Evolutionary conservation across 1,139 yeast species (phyloP).

Genomic region (Yamadazyma songkhlaensis): DNA sequence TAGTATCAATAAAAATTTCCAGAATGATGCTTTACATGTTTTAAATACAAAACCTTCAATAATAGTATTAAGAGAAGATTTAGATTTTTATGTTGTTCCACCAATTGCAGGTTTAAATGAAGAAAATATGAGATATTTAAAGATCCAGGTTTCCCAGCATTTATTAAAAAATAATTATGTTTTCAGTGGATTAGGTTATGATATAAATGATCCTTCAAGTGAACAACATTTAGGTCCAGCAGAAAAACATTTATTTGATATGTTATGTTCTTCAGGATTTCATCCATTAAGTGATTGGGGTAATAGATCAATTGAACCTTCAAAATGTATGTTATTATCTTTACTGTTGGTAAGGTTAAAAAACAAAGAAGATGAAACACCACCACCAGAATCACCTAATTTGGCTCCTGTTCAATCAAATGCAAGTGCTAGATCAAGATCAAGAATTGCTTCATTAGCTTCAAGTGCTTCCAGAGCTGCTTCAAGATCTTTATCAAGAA

Average conservation of each 20-base stretch:
- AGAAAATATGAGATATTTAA: constrained; percentile 60
- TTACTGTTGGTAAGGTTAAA: constrained; percentile 72
- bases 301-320: constrained; percentile 78
- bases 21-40: constrained; percentile 41
- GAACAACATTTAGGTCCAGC: constrained; percentile 74
- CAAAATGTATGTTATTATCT: constrained; percentile 81
- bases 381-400: constrained; percentile 49
- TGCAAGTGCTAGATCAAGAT: constrained; percentile 40
- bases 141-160: constrained; percentile 57
- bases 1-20: constrained; percentile 13
- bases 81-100: constrained; percentile 90
- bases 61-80: constrained; percentile 88
- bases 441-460: constrained; percentile 42
- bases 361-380: constrained; percentile 24
- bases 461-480: constrained; percentile 46
- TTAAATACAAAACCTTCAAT: constrained; percentile 84
- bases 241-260: constrained; percentile 89
- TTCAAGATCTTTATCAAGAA: constrained; percentile 52
- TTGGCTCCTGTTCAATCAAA: constrained; percentile 47
- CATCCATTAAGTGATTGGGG: constrained; percentile 77
- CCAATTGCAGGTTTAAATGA: constrained; percentile 51
- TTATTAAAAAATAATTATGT: constrained; percentile 58
- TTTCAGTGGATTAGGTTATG: constrained; percentile 68
- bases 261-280: constrained; percentile 93
- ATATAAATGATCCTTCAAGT: constrained; percentile 21